A percentile compares a stretch with the other conserved stretches of the same genome.
Evolutionary conservation across 164 flowering plant species (phyloP).

Genomic region (Vitis amurensis): DNA sequence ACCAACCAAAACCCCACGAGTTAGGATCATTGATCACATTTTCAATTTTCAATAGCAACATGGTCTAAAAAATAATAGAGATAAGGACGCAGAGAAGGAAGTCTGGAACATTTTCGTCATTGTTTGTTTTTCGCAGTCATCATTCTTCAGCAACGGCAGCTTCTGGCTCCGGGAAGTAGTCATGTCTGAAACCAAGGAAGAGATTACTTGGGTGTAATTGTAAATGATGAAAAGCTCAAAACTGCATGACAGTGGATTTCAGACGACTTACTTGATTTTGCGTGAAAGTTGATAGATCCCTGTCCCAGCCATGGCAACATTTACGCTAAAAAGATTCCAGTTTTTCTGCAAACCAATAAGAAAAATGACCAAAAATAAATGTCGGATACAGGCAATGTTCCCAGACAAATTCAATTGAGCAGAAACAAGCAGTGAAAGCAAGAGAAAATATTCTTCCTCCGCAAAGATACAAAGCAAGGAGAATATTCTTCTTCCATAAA

Average conservation of each 20-base stretch:
- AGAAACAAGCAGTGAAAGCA: no score
- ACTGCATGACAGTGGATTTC: background rate
- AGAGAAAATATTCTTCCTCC: no score
- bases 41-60: no score
- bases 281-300: constrained; percentile 68
- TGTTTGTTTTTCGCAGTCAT: constrained; percentile 16
- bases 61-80: no score
- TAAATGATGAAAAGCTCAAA: no score
- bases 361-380: background rate
- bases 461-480: no score
- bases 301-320: constrained; percentile 74
- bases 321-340: constrained; percentile 75
- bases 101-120: no score
- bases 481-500: no score
- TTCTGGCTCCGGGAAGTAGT: constrained; percentile 39
- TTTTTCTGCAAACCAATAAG: constrained; percentile 52
- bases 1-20: no score
- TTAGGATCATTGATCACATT: no score
- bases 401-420: no score
- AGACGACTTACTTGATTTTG: constrained; percentile 45
- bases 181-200: constrained; percentile 37
- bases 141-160: constrained; percentile 40
- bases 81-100: no score
- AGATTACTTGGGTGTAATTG: background rate
- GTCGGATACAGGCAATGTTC: background rate